Percentiles rank a stretch among this genome's conserved stretches.
Conservation (phyloP, 495 filamentous ascomycete species). For the Lentithecium fluviatile region DNA sequence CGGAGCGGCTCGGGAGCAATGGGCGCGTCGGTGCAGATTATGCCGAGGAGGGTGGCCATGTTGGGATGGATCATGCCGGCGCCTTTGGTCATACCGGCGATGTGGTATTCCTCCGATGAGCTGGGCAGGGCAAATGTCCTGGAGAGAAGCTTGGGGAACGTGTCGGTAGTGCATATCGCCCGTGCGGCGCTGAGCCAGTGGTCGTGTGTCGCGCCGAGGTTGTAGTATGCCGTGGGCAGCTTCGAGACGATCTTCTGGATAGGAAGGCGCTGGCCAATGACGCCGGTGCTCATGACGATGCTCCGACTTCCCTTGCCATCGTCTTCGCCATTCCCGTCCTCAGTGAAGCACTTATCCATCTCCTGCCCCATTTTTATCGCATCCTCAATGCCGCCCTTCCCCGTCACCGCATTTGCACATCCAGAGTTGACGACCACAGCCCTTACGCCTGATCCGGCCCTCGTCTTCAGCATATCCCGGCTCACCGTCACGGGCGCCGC, state of each 20-base stretch:
- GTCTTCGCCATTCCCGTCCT: constrained; percentile 41
- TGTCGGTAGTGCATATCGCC: constrained; percentile 98
- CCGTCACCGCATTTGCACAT: constrained; percentile 96
- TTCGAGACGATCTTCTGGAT: constrained; percentile 84
- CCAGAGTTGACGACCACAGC: constrained; percentile 92
- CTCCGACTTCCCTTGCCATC: constrained; percentile 65
- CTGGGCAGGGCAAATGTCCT: constrained; percentile 82
- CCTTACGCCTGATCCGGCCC: constrained; percentile 67
- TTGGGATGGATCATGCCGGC: constrained; percentile 99
- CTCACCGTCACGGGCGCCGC: constrained; percentile 90
- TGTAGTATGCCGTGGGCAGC: constrained; percentile 71
- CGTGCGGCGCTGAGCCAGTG: constrained; percentile 84
- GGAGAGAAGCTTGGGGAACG: constrained; percentile 94
- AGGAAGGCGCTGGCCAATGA: constrained; percentile 92
- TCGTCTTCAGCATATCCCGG: constrained; percentile 63
- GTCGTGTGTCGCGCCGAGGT: constrained; percentile 70
- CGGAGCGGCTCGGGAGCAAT: constrained; percentile 68
- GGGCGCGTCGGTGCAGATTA: constrained; percentile 90
- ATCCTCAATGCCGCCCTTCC: constrained; percentile 86
- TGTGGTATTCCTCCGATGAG: constrained; percentile 71
- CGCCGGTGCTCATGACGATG: constrained; percentile 96
- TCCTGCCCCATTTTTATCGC: constrained; percentile 75
- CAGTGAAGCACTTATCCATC: constrained; percentile 65
- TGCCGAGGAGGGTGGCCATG: constrained; percentile 94
- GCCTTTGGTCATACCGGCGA: constrained; percentile 96